Base-by-base conservation (phyloP, 495 filamentous ascomycete species). In the Pyrenula aspistea region DNA sequence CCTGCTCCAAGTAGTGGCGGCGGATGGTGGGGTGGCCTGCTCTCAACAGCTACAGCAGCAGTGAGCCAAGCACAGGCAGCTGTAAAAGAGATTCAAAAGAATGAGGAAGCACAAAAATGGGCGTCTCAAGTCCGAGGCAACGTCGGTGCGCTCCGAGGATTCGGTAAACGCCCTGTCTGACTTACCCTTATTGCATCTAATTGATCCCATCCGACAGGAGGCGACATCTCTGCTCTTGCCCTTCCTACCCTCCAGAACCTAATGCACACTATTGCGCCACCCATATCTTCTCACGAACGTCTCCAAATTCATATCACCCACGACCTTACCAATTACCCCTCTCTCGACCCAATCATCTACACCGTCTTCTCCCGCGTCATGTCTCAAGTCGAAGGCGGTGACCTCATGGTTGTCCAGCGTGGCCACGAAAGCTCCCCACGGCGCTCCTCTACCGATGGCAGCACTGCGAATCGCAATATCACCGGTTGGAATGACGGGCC, bases 301-400 rank as follows among this genome's bases (percentile, higher is more conserved):
- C 87, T 99, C 10, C 88, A 93, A 63, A 99, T 99, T 67, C 93
- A 99, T 75, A 89, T 94, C 57, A 96, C 94, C 20, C 94, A 97
- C 73, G 91, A 96, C 66, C 79, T 97, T 20, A 83, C 89, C 53
- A 88, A 88, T 55, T 99, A 99, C 69, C 93, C 94, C 10, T 90
- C 87, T 47, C 83, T 99, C 58, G 91, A 97, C 68, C 91, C 91
- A 11, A 80, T 96, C 24, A 89, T 97, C 64, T 91, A 96, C 70
- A 78, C 79, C 25, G 90, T 93, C 61, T 99, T 99, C 75, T 90
- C 88, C 55, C 85, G 91, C 54, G 92, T 99, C 50, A 99, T 99
- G 93, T 77, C 91, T 25, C 93, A 99, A 71, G 93, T 99, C 55
- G 93, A 99, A 71, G 93, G 93, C 56, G 93, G 93, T 22, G 93